Conservation (phyloP, 495 filamentous ascomycete species). For the Aspergillus avenaceus region DNA sequence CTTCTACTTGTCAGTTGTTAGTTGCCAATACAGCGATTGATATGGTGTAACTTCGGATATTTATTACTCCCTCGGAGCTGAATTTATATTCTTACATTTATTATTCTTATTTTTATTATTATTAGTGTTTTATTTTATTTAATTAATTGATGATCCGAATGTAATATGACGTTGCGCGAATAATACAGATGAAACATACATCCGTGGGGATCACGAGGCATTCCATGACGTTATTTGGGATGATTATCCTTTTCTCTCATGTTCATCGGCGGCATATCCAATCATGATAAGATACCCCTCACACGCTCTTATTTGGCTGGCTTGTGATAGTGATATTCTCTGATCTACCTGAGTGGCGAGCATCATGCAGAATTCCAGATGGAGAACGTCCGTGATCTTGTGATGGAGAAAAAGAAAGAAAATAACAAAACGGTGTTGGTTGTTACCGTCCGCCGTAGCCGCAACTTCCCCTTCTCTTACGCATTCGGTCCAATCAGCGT, state of each 20-base stretch:
- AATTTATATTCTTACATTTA: too few relatives aligned
- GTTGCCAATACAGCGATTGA: too few relatives aligned
- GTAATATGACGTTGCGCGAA: neutral
- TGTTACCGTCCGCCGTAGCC: neutral
- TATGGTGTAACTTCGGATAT: too few relatives aligned
- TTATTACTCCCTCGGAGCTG: too few relatives aligned
- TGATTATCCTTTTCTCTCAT: too few relatives aligned
- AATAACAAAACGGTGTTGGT: too few relatives aligned
- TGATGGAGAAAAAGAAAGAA: neutral
- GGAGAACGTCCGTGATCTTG: neutral
- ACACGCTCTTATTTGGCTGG: neutral
- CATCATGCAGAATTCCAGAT: neutral
- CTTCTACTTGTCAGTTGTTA: too few relatives aligned
- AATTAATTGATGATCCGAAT: too few relatives aligned
- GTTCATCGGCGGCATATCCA: neutral
- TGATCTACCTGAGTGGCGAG: neutral
- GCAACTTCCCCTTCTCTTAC: neutral
- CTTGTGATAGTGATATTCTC: neutral
- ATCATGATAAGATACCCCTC: neutral
- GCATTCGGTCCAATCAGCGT: too few relatives aligned
- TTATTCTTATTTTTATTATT: too few relatives aligned
- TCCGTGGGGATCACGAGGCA: constrained; percentile 7
- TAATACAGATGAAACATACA: neutral
- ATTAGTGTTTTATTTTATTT: too few relatives aligned
- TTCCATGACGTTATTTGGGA: constrained; percentile 5